Conservation (phyloP, 2,329 filamentous ascomycete genomes). For the Colletotrichum tabaci region DNA sequence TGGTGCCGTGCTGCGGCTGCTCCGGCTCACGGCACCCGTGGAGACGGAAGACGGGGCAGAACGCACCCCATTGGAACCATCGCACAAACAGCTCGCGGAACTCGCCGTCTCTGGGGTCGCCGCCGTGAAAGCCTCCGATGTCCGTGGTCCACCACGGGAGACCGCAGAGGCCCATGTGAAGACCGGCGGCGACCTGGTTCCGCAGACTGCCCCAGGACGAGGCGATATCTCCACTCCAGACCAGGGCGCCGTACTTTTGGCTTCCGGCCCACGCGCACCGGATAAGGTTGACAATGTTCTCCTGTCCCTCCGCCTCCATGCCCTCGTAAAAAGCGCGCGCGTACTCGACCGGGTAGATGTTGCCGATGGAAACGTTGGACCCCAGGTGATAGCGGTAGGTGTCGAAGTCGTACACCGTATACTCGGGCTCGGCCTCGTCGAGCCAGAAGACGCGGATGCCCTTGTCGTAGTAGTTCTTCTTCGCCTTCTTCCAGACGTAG, state of each 20-base stretch:
- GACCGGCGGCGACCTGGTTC: conserved; percentile 73
- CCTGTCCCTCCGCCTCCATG: conserved; percentile 65
- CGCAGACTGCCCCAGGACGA: conserved; percentile 73
- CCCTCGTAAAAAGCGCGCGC: conserved; percentile 74
- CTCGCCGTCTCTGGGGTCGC: conserved; percentile 65
- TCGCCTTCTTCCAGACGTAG: conserved; percentile 73
- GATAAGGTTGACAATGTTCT: conserved; percentile 70
- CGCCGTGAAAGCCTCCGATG: conserved; percentile 79
- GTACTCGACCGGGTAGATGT: conserved; percentile 73
- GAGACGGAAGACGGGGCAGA: conserved; percentile 77
- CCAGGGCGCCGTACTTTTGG: conserved; percentile 75
- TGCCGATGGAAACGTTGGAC: conserved; percentile 62
- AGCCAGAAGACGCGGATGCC: conserved; percentile 78
- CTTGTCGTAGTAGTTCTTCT: conserved; percentile 72
- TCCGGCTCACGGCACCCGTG: conserved; percentile 76
- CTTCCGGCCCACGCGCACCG: conserved; percentile 67
- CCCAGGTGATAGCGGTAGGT: conserved; percentile 72
- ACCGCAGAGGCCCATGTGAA: conserved; percentile 76
- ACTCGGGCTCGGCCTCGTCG: conserved; percentile 79
- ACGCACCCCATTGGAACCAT: conserved; percentile 80
- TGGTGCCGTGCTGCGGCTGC: conserved; percentile 47
- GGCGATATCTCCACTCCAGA: conserved; percentile 79
- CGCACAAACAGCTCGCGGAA: conserved; percentile 76
- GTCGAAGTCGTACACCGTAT: conserved; percentile 76
- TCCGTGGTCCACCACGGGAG: conserved; percentile 80